Percentiles rank a stretch among this genome's conserved stretches.
phyloP scores from a whole-genome alignment of 1,284 basidiomycete genomes.

The Pseudozyma sp. region DNA sequence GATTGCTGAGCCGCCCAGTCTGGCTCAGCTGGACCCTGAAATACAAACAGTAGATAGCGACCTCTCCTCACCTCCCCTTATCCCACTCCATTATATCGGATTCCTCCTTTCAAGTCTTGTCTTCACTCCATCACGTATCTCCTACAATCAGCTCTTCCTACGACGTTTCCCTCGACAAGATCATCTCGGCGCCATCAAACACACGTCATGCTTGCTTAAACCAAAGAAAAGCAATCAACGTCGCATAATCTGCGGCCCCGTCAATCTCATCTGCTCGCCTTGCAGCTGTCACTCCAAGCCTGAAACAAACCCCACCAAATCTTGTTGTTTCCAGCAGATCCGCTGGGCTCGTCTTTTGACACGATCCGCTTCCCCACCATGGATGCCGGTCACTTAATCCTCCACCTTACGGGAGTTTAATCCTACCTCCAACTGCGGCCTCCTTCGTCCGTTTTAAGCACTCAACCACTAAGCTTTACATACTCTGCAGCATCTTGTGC shows the following conservation, averaged over 20 bases:
- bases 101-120: not conserved
- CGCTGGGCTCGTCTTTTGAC: constrained; percentile 7
- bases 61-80: too few species aligned
- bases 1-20: too few species aligned
- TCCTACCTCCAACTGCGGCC: constrained; percentile 16
- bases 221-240: not conserved
- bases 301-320: constrained; percentile 11
- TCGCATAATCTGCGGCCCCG: constrained; percentile 3
- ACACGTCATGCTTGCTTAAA: constrained; percentile 31
- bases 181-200: constrained; percentile 3
- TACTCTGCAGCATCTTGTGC: constrained; percentile 1
- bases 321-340: constrained; percentile 10
- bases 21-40: too few species aligned
- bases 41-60: too few species aligned
- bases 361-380: constrained; percentile 40
- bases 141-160: not conserved
- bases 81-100: not conserved
- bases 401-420: constrained; percentile 30
- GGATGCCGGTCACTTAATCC: constrained; percentile 37
- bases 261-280: constrained; percentile 12
- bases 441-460: constrained; percentile 2
- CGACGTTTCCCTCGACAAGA: not conserved
- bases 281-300: constrained; percentile 19
- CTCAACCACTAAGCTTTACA: not conserved
- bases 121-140: not conserved